Base-by-base conservation (phyloP, 2,329 filamentous ascomycete species). In the Pleoardoris graminearum region DNA sequence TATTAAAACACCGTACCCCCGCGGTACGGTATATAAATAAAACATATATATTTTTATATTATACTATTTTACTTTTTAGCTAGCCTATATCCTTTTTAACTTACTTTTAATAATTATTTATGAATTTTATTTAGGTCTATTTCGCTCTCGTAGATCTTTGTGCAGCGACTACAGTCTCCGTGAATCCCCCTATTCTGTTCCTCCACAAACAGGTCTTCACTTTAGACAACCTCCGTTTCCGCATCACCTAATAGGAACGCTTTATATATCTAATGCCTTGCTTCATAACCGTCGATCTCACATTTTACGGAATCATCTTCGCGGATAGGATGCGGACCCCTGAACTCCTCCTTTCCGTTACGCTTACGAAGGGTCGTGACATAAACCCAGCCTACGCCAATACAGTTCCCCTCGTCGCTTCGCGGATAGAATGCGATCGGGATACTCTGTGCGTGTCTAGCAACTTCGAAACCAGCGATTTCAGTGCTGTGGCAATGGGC, bases 391-490 rank as follows among this genome's bases (percentile, higher is more conserved):
- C 42, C n/a, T 16, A 33, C 5, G 19, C 19, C 4, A 45, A 35
- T 16, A 23, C 42, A 6, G 12, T 45, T 6, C 42, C 35, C 8
- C 19, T 45, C 3, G 21, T 45, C 19, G 42, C 42, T 23, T 45
- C 42, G 7, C 6, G 11, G n/a, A 19, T 27, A 45, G 19, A 32
- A 29, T n/a, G 42, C 42, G 3, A 30, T 45, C 16, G 42, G 29
- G 11, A 23, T 45, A 22, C 11, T 45, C 7, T 45, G 42, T 11
- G 39, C 39, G 7, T 43, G 39, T 11, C 17, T 45, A 12, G 42
- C 29, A 16, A 45, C 42, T 12, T 45, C 42, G 42, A 45, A 35
- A 14, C 42, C 42, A 23, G 42, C 42, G 16, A 19, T 35, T n/a
- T 33, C 17, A 2, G 17, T 16, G 4, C 10, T 33, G 11, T 45